Evolutionary conservation across 2,329 filamentous ascomycete species (phyloP).

Genomic region (Stromatinia cepivora): DNA sequence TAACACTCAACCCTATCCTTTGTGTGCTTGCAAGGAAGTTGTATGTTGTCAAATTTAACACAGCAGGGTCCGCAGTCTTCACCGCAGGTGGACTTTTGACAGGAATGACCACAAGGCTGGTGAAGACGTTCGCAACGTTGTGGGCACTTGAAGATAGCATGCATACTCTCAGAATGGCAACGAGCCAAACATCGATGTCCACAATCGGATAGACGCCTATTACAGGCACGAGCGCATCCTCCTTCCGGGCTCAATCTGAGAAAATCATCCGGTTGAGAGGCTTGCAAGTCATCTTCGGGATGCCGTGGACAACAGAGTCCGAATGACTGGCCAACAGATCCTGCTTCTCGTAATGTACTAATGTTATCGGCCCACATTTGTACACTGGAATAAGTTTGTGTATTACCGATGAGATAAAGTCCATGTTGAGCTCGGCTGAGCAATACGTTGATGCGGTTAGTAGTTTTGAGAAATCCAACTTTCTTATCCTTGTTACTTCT

Average conservation of each 20-base stretch:
- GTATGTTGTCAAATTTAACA: conserved; percentile 38
- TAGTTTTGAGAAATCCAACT: conserved; percentile 65
- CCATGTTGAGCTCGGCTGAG: conserved; percentile 67
- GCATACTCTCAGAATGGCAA: conserved; percentile 52
- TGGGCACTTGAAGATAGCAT: conserved; percentile 49
- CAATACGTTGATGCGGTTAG: conserved; percentile 69
- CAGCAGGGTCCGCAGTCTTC: conserved; percentile 46
- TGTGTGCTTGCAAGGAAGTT: conserved; percentile 46
- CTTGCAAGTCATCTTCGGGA: conserved; percentile 44
- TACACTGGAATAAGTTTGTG: conserved; percentile 55
- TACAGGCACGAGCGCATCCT: conserved; percentile 44
- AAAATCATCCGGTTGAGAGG: conserved; percentile 31
- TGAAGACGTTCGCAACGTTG: conserved; percentile 48
- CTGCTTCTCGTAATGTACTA: conserved; percentile 48
- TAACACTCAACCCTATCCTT: conserved; percentile 43
- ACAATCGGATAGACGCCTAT: conserved; percentile 42
- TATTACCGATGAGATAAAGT: conserved; percentile 70
- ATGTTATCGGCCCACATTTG: conserved; percentile 65
- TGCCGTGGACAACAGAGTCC: conserved; percentile 63
- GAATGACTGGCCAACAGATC: conserved; percentile 52
- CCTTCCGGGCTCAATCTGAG: conserved; percentile 57
- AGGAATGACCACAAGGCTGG: conserved; percentile 48
- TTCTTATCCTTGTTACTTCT: conserved; percentile 62
- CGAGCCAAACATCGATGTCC: conserved; percentile 49
- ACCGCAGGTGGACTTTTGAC: conserved; percentile 46